phyloP scores from a whole-genome alignment of 2,329 filamentous ascomycete species.

The Claviceps sp. region DNA sequence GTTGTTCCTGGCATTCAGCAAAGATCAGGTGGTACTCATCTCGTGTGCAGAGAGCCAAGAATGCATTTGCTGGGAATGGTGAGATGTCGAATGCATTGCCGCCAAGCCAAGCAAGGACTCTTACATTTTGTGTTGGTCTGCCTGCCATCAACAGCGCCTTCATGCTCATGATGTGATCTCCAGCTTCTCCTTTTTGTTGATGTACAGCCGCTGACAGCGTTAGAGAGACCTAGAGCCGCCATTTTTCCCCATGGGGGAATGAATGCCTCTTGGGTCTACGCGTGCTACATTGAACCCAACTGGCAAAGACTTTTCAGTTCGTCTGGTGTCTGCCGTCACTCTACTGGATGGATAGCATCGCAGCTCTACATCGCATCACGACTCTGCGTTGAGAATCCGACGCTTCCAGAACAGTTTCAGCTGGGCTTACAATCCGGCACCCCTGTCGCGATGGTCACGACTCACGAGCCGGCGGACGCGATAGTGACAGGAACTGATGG shows the following conservation, averaged over 20 bases:
- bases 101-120: not conserved
- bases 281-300: not conserved
- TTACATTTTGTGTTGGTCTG: not conserved
- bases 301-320: not conserved
- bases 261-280: not conserved
- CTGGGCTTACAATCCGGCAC: not conserved
- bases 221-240: not conserved
- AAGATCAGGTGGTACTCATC: slow-evolving; percentile 4
- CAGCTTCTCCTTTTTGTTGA: not conserved
- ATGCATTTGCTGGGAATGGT: not conserved
- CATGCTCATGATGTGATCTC: not conserved
- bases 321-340: not conserved
- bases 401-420: not conserved
- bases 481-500: not conserved
- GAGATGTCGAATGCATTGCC: not conserved
- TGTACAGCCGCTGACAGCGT: not conserved
- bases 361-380: not conserved
- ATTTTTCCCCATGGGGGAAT: not conserved
- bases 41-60: slow-evolving; percentile 1
- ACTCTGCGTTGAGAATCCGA: not conserved
- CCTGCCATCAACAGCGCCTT: not conserved
- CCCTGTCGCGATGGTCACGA: not conserved
- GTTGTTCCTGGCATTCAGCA: not conserved
- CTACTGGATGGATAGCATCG: not conserved
- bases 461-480: not conserved